Conservation (phyloP, 352 stramenopile species). For the Phytophthora uliginosa region DNA sequence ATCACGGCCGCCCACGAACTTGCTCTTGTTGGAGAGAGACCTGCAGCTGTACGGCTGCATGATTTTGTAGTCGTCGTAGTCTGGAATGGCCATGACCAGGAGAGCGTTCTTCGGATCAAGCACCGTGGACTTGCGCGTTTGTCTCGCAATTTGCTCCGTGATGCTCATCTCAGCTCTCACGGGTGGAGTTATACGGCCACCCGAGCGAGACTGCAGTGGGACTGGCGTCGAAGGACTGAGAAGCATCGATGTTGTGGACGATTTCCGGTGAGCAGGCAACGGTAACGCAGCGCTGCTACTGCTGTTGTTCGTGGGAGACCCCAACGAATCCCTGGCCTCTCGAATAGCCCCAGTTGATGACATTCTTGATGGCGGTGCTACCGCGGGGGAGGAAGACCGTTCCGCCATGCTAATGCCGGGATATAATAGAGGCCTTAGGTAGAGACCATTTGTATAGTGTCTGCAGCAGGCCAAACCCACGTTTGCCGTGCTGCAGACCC, state of each 20-base stretch:
- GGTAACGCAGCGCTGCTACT: slow-evolving; percentile 26
- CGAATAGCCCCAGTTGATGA: slow-evolving; percentile 13
- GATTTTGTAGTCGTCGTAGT: slow-evolving; percentile 85
- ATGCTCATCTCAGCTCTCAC: slow-evolving; percentile 64
- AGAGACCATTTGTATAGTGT: too few species aligned
- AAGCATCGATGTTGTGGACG: slow-evolving; percentile 46
- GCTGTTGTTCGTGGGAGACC: slow-evolving; percentile 7
- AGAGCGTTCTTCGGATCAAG: slow-evolving; percentile 79
- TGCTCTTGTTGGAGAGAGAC: slow-evolving; percentile 64
- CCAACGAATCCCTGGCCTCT: slow-evolving; percentile 14
- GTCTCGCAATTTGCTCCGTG: slow-evolving; percentile 76
- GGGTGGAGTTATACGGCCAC: slow-evolving; percentile 27
- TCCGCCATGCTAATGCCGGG: slow-evolving; percentile 14
- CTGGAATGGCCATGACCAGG: slow-evolving; percentile 74
- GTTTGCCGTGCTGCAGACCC: not conserved
- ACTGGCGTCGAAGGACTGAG: slow-evolving; percentile 24
- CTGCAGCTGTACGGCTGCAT: slow-evolving; percentile 83
- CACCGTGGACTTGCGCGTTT: slow-evolving; percentile 75
- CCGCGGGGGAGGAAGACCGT: slow-evolving; percentile 2
- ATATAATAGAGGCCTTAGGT: too few species aligned
- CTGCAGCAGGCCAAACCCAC: not conserved
- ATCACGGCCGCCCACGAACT: slow-evolving; percentile 72
- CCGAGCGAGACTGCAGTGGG: slow-evolving; percentile 20
- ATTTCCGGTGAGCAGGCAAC: slow-evolving; percentile 15
- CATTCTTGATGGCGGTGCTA: slow-evolving; percentile 18